Base-by-base conservation (phyloP, 352 stramenopile genomes). In the Pythium dissotocum region DNA sequence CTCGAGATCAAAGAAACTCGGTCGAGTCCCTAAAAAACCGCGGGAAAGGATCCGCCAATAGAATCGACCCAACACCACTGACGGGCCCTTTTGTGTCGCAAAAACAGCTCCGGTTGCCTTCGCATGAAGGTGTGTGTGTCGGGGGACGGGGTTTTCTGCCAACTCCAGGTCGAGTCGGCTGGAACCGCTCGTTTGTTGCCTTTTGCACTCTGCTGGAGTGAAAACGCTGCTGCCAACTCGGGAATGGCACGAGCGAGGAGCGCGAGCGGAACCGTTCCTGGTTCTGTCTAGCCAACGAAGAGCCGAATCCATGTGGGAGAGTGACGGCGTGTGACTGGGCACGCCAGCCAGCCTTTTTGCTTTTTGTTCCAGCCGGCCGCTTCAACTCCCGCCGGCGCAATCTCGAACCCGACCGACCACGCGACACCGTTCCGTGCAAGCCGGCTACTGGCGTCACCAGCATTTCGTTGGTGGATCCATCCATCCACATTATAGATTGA, bases 251-350 rank as follows among this genome's bases (percentile, higher is more conserved):
- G 58, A 38, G 58, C 24, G 58, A 18, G 21, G 42, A 46, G 30
- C 8, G 6, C n/a, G 62, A 30, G 53, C 51, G 35, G 58, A 65
- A 67, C 58, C 38, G 59, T 72, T 67, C 53, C 46, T 53, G 46
- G 46, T 53, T 65, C 44, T 32, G 32, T 24, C 21, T 24, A 24
- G 62, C 26, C 58, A 58, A 58, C 58, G 32, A 62, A 62, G 32
- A 58, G 40, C 52, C 52, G 26, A 51, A 56, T 66, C 51, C 68
- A 74, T 74, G 68, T 74, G 68, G 68, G 68, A 74, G 68, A 74
- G 68, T 70, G 68, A 70, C 55, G 67, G 59, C 57, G 61, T 52
- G 67, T 69, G 68, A 74, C 68, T 67, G 49, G 57, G 62, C 62
- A 69, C 61, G 67, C 68, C 67, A 69, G 61, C 46, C 46, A 53